These are phyloP conservation scores for Oxytropis ochrocephala DNA, from an alignment of 306 rosid genomes.

Conservation along the genomic window DNA sequence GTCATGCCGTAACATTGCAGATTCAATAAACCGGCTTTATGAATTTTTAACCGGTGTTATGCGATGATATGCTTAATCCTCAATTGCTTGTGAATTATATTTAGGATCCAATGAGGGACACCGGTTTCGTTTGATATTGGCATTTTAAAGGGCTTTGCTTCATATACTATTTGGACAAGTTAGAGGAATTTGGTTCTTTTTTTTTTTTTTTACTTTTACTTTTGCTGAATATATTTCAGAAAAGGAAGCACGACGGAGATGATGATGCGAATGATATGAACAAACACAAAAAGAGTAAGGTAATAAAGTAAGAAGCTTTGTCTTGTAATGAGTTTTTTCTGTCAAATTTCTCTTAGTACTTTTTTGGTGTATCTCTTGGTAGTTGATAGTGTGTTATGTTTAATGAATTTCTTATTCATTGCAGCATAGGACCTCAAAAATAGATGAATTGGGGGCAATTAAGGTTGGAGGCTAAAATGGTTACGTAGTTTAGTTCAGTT, in stretches of 20 bases:
- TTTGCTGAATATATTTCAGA: constrained; percentile 47
- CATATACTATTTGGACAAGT: not conserved
- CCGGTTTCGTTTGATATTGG: not conserved
- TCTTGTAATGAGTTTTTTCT: not conserved
- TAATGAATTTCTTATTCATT: constrained; percentile 11
- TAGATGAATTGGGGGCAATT: constrained; percentile 79
- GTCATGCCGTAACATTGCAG: not conserved
- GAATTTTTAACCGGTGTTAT: not conserved
- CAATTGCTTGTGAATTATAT: constrained; percentile 9
- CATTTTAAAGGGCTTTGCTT: not conserved
- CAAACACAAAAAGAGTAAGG: constrained; percentile 99
- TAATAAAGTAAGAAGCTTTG: constrained; percentile 36
- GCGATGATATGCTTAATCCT: not conserved
- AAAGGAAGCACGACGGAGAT: constrained; percentile 98
- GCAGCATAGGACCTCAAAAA: constrained; percentile 92
- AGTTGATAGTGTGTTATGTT: not conserved
- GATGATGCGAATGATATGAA: constrained; percentile 79
- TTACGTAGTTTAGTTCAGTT: constrained; percentile 39
- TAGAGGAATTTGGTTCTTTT: not conserved
- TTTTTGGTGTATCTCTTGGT: not conserved
- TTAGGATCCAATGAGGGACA: not conserved
- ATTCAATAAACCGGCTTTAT: not conserved
- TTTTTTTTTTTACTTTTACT: not conserved
- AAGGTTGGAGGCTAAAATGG: constrained; percentile 76
- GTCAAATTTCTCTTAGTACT: not conserved